Evolutionary conservation across 164 flowering plant genomes (phyloP).

Genomic region (Echeveria elegans): DNA sequence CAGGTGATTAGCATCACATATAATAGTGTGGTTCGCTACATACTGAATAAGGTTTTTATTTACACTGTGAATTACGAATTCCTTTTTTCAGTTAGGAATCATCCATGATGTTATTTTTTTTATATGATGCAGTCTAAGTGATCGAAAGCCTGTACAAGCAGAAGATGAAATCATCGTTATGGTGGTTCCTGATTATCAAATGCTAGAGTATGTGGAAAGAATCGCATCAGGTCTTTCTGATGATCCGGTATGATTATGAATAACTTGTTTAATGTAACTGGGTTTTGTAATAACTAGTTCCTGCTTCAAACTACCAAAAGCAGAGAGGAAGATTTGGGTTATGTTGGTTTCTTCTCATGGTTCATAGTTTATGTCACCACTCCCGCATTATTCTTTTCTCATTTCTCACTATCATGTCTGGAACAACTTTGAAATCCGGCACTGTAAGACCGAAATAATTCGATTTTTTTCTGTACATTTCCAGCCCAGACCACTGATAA

Average conservation of each 20-base stretch:
- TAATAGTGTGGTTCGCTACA: not conserved
- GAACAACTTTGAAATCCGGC: not conserved
- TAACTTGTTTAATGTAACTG: not conserved
- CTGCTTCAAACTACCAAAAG: too few species aligned
- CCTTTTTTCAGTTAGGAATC: not conserved
- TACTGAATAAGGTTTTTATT: not conserved
- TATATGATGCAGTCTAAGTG: conserved; percentile 63
- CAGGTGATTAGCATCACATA: conserved; percentile 36
- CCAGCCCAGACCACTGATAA: conserved; percentile 95
- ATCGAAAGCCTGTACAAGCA: conserved; percentile 70
- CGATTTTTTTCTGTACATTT: not conserved
- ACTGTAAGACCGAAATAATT: not conserved
- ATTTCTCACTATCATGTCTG: not conserved
- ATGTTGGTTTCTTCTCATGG: too few species aligned
- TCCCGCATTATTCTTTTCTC: not conserved
- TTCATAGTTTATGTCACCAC: too few species aligned
- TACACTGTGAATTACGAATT: not conserved
- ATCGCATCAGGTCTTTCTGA: conserved; percentile 72
- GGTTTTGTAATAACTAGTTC: too few species aligned
- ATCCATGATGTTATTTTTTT: not conserved
- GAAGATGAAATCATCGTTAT: conserved; percentile 91
- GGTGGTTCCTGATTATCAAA: conserved; percentile 97
- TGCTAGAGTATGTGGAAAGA: conserved; percentile 73
- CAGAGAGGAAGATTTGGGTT: too few species aligned
- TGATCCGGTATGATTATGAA: conserved; percentile 52